Percentiles rank a stretch among this genome's conserved stretches.
Conservation (phyloP, 148 eudicot genomes). For the Polygonum aviculare region DNA sequence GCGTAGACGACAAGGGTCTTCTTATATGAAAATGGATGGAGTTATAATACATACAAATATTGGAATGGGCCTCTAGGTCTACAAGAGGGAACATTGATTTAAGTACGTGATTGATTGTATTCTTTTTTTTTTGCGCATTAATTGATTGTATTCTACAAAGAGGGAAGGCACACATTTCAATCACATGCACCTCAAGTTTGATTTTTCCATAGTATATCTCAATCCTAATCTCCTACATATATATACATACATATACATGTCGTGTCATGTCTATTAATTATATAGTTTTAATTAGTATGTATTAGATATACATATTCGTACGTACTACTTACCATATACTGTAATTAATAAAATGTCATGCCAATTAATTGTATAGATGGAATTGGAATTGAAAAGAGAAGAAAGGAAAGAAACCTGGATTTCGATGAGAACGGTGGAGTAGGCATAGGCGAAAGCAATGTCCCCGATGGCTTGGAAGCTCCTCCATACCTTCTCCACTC, state of each 20-base stretch:
- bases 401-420: slow-evolving; percentile 40
- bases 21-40: no score
- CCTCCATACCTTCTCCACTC: slow-evolving; percentile 64
- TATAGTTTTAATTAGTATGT: no score
- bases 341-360: no score
- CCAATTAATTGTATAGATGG: no score
- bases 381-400: background rate
- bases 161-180: background rate
- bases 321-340: no score
- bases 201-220: background rate
- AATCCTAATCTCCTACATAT: background rate
- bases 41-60: background rate
- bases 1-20: background rate
- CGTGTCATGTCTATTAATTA: no score
- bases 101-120: no score
- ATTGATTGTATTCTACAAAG: no score
- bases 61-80: background rate
- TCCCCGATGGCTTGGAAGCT: slow-evolving; percentile 84
- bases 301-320: no score
- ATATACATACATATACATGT: no score
- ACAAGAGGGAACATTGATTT: background rate
- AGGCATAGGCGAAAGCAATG: slow-evolving; percentile 89
- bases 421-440: slow-evolving; percentile 71
- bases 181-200: background rate
- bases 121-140: no score